Evolutionary conservation across 306 rosid genomes (phyloP), one percentile per base, ranked within the genome.

Genomic region (Hylodesmum podocarpum): DNA sequence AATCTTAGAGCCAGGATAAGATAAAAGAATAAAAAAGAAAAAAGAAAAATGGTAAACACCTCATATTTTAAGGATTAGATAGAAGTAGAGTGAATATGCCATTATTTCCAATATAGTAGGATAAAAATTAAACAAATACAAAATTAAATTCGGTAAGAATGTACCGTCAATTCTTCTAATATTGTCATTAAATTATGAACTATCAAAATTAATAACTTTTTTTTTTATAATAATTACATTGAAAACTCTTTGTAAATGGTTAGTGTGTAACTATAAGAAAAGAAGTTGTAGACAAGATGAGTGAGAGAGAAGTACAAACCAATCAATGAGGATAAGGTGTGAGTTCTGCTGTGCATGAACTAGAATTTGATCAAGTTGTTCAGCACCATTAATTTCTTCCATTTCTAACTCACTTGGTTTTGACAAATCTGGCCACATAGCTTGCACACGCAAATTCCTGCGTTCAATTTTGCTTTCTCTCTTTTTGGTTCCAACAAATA

Each of bases 351-450:
- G 87, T 34, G 97, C 89, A 3, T 24, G 80, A 53, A 69, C 15
- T 4, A 94, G 85, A 84, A 94, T 89, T 71, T 58, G 97, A 83
- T 95, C 98, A 0, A 92, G 88, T 0, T 92, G 96, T 9, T 89
- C 93, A 47, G 70, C 66, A 77, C 90, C 93, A 22, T 83, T 64
- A 25, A 95, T 88, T 25, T 88, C 37, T 57, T 88, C 95, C 97
- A 90, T 67, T 66, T 83, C 97, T 2, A 88, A 27, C 8, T 15
- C 12, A 43, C 83, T 67, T 1, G 96, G 91, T 68, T 76, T 82
- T 16, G 92, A 90, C 25, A 83, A 63, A 76, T 95, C 89, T 1
- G 93, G 77, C 93, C 93, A 90, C 81, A 79, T 82, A 10, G 90
- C 95, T 41, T 85, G 81, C 27, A 73, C 88, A 21, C 83, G 67